Conservation (phyloP, 73 alveolate genomes). For the Halteria grandinella region DNA sequence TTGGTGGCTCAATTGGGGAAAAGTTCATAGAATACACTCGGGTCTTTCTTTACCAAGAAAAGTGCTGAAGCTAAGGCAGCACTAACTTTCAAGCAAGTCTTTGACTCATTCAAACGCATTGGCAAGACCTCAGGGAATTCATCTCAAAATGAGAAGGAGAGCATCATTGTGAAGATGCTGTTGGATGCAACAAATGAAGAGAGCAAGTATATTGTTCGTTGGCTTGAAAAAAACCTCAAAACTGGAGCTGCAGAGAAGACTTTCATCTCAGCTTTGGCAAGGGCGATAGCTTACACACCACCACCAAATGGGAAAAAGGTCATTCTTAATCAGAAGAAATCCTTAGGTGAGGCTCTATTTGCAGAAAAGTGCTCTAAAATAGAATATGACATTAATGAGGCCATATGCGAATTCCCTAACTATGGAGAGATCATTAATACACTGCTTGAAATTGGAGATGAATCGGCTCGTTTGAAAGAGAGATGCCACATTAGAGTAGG, state of each 20-base stretch:
- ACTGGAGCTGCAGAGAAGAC: slow-evolving; percentile 98
- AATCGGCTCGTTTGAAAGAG: slow-evolving; percentile 66
- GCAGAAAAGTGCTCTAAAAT: slow-evolving; percentile 68
- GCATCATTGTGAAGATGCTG: slow-evolving; percentile 79
- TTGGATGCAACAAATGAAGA: slow-evolving; percentile 91
- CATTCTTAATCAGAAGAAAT: slow-evolving; percentile 61
- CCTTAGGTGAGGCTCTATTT: slow-evolving; percentile 71
- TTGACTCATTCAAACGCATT: slow-evolving; percentile 51
- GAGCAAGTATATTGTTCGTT: slow-evolving; percentile 93
- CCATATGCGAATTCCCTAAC: slow-evolving; percentile 93
- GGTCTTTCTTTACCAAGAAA: slow-evolving; percentile 80
- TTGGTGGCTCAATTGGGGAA: slow-evolving; percentile 92
- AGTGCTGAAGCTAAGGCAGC: slow-evolving; percentile 50
- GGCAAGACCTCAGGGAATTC: slow-evolving; percentile 84
- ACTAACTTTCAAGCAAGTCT: slow-evolving; percentile 59
- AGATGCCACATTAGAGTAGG: slow-evolving; percentile 93
- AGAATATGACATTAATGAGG: slow-evolving; percentile 86
- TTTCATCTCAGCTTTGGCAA: slow-evolving; percentile 89
- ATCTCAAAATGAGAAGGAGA: slow-evolving; percentile 82
- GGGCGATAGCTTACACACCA: slow-evolving; percentile 84
- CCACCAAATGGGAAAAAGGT: slow-evolving; percentile 35
- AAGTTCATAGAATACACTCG: slow-evolving; percentile 82
- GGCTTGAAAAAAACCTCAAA: slow-evolving; percentile 91
- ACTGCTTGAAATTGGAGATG: slow-evolving; percentile 73
- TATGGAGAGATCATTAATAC: slow-evolving; percentile 88